Evolutionary conservation across 2,329 filamentous ascomycete genomes (phyloP), one percentile per base, ranked within the genome.

Genomic region (Aspergillus clavatus): DNA sequence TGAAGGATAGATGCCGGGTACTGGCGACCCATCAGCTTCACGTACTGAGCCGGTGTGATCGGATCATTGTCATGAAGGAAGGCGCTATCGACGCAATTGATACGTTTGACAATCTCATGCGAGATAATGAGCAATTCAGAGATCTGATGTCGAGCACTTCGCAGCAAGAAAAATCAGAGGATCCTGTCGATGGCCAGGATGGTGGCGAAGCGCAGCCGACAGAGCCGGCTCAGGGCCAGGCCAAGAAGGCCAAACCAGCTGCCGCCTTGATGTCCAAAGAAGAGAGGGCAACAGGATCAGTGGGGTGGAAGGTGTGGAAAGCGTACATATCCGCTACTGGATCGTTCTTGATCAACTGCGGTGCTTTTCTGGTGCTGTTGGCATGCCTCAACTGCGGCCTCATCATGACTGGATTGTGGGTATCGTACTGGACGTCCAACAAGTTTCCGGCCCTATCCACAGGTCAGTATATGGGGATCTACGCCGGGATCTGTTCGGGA

Each of bases 21-120:
- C 75, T 98, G 24, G 93, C 91, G 1, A 98, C 93, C 0, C 93
- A 98, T 67, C 91, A 97, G 65, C 80, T 97, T 11, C 93, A 94
- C 74, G 90, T 97, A 5, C 78, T 97, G 5, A 89, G 80, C 61
- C 84, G 89, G 26, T 96, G 89, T 58, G 91, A 97, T 63, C 80
- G 91, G 26, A 91, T 97, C 53, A 82, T 97, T 39, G 90, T 89
- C 82, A 90, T 98, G 81, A 87, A 96, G 45, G 82, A 83, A 12
- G 93, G 93, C 36, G 81, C 77, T 43, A 86, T 97, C 43, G 81
- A 87, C 64, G 88, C 89, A 4, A 75, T 96, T 29, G 90, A 93
- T 55, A 96, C 90, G 0, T 97, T 91, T 58, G 82, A 87, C 26
- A 90, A 94, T 47, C 76, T 97, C 14, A 95, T 95, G 84, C 74